Conservation (phyloP, 345 rosid genomes). For the Clarkia xantiana region DNA sequence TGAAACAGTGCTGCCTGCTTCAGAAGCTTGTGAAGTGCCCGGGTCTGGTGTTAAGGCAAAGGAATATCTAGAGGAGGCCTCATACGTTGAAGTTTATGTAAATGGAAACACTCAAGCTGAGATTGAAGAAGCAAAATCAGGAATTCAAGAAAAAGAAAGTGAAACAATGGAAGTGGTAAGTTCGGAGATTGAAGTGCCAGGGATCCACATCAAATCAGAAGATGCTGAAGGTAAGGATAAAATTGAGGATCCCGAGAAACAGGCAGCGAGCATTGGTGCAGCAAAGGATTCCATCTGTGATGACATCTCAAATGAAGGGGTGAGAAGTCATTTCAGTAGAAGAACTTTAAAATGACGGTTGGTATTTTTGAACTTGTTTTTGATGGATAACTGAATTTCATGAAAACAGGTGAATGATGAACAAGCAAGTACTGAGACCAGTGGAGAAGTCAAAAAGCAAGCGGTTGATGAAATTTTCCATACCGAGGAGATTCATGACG, state of each 20-base stretch:
- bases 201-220: background rate
- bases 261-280: background rate
- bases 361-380: too few species aligned
- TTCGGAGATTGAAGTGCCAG: background rate
- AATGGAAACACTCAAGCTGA: background rate
- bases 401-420: conserved; percentile 2
- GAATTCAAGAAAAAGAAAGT: background rate
- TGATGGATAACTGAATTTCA: too few species aligned
- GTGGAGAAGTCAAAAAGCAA: background rate
- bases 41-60: background rate
- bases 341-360: too few species aligned
- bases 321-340: conserved; percentile 1
- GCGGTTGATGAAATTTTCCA: background rate
- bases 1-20: too few species aligned
- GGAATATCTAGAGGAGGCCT: background rate
- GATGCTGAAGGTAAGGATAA: background rate
- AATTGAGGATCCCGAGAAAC: conserved; percentile 3
- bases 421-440: background rate
- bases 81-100: background rate
- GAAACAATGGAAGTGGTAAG: background rate
- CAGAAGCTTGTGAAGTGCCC: background rate
- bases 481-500: background rate
- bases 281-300: background rate
- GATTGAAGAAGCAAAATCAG: background rate
- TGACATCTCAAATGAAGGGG: background rate